Conservation (phyloP, 139 green algal species). For the Chlamydomonas sp. region DNA sequence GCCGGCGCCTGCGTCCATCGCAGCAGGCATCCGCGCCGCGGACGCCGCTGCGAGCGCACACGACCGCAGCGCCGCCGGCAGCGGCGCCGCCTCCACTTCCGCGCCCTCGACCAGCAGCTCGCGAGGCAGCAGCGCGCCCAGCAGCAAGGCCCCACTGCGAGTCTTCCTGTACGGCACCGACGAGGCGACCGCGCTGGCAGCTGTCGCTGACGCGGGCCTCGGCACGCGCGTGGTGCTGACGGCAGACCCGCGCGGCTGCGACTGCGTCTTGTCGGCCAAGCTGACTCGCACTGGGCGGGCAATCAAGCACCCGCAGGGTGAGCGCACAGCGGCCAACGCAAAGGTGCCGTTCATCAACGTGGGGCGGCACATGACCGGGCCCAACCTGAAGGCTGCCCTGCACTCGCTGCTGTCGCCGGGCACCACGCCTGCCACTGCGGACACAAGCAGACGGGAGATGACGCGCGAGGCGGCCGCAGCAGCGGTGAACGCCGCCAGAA, state of each 20-base stretch:
- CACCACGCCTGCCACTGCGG: no score
- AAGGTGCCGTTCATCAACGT: constrained; percentile 19
- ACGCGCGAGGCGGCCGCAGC: no score
- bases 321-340: constrained; percentile 19
- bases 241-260: not conserved
- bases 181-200: not conserved
- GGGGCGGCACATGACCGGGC: constrained; percentile 18
- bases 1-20: no score
- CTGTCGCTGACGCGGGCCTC: not conserved
- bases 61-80: no score
- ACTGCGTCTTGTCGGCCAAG: not conserved
- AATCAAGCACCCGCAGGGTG: constrained; percentile 11
- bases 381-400: constrained; percentile 15
- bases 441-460: no score
- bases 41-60: no score
- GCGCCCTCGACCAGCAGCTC: no score
- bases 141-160: not conserved
- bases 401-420: constrained; percentile 17
- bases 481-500: no score
- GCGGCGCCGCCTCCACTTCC: no score
- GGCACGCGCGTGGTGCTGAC: not conserved
- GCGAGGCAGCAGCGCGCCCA: not conserved
- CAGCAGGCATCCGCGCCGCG: no score
- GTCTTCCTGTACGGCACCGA: not conserved
- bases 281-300: not conserved